phyloP scores from a whole-genome alignment of 2,329 filamentous ascomycete species.

The Aspergillus carbonarius region DNA sequence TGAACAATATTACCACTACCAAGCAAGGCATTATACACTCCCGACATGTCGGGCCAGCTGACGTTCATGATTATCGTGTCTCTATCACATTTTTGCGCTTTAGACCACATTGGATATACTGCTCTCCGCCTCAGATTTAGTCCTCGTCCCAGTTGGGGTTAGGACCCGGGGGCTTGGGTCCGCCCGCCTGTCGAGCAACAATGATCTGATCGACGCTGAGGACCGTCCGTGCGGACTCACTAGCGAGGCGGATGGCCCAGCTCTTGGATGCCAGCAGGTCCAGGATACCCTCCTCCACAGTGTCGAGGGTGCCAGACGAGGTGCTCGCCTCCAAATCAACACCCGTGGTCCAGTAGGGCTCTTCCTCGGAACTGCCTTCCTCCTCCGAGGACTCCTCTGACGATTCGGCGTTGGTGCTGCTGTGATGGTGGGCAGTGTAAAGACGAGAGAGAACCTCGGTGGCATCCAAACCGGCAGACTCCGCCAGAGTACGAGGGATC shows the following conservation, averaged over 20 bases:
- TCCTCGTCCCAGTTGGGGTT: conserved; percentile 79
- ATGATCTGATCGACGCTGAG: conserved; percentile 99
- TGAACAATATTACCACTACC: conserved; percentile 4
- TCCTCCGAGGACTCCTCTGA: conserved; percentile 30
- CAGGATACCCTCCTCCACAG: conserved; percentile 82
- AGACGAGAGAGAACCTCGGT: conserved; percentile 93
- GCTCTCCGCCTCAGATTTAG: conserved; percentile 30
- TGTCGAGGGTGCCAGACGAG: conserved; percentile 77
- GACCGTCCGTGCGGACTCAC: conserved; percentile 89
- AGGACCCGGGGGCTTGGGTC: conserved; percentile 92
- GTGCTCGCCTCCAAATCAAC: conserved; percentile 92
- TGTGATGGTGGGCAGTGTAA: conserved; percentile 82
- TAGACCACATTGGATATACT: conserved; percentile 9
- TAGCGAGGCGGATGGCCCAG: conserved; percentile 96
- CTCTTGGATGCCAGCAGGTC: conserved; percentile 89
- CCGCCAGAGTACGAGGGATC: conserved; percentile 86
- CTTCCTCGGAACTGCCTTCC: conserved; percentile 54
- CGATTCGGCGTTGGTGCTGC: conserved; percentile 23
- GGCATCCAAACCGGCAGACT: conserved; percentile 92
- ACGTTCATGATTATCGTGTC: conserved; percentile 34
- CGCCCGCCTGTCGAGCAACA: conserved; percentile 93
- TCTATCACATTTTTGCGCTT: conserved; percentile 26
- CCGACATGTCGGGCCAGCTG: conserved; percentile 8
- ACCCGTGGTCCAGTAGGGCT: conserved; percentile 83
- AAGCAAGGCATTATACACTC: conserved; percentile 1